Conservation (phyloP, 2,329 filamentous ascomycete species). For the Xylaria sp. region DNA sequence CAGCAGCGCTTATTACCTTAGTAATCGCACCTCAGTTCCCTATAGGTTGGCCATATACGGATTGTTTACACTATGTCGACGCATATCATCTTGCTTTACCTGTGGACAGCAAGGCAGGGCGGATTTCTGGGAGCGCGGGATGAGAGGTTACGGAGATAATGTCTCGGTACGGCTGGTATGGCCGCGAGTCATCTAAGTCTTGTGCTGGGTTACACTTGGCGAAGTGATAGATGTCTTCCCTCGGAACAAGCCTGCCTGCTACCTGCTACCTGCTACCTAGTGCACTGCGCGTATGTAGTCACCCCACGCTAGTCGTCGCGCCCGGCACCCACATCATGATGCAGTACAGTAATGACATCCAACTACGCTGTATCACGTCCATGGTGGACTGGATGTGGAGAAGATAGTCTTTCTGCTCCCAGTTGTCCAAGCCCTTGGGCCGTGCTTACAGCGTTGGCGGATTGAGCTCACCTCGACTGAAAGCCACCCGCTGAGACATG, state of each 20-base stretch:
- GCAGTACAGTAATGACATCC: conserved; percentile 17
- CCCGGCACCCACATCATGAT: conserved; percentile 11
- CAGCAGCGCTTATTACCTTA: neutral
- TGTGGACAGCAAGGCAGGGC: neutral
- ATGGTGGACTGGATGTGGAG: conserved; percentile 17
- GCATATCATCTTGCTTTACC: conserved; percentile 16
- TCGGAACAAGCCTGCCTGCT: neutral
- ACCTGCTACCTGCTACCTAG: neutral
- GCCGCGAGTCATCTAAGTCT: neutral
- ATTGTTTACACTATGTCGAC: conserved; percentile 3
- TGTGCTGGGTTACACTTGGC: conserved; percentile 1
- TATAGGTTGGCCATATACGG: neutral
- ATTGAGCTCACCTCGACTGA: neutral
- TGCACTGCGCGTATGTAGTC: neutral
- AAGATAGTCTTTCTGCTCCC: conserved; percentile 26
- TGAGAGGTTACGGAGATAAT: neutral
- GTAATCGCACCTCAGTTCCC: neutral
- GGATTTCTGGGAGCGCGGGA: neutral
- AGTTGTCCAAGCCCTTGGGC: conserved; percentile 20
- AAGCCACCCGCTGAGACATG: conserved; percentile 2
- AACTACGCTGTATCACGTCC: conserved; percentile 16
- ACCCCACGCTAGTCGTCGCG: conserved; percentile 13
- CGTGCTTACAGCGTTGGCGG: conserved; percentile 17
- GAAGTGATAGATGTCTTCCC: neutral
- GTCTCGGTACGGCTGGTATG: neutral